These are phyloP conservation scores for Talaromyces trachyspermus DNA, from an alignment of 495 filamentous ascomycete genomes.

Conservation along the genomic window DNA sequence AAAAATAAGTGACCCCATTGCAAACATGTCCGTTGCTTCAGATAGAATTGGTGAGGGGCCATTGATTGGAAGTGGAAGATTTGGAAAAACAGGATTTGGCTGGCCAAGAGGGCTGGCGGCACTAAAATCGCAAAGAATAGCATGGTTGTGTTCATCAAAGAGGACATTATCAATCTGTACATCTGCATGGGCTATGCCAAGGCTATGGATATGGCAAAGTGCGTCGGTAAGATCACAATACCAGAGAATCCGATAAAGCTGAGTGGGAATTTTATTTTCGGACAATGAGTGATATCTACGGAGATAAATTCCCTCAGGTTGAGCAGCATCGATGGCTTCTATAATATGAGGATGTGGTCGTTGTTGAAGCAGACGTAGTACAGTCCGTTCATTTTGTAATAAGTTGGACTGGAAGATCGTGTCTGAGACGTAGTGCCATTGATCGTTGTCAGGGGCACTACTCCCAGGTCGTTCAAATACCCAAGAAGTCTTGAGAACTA, in stretches of 20 bases:
- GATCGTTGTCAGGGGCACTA: constrained; percentile 13
- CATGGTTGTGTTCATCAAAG: constrained; percentile 11
- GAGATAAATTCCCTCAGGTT: constrained; percentile 17
- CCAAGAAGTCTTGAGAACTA: constrained; percentile 18
- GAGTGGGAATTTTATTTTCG: constrained; percentile 7
- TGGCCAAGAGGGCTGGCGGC: constrained; percentile 16
- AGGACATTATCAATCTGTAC: constrained; percentile 16
- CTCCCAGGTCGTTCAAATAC: constrained; percentile 15
- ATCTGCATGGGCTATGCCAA: constrained; percentile 15
- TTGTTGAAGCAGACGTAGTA: constrained; percentile 17
- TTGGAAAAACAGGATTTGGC: constrained; percentile 13
- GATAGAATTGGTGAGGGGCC: constrained; percentile 15
- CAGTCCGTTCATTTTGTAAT: constrained; percentile 16
- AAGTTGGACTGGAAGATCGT: constrained; percentile 18
- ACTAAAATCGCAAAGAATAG: constrained; percentile 21
- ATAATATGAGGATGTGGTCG: constrained; percentile 21
- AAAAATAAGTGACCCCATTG: constrained; percentile 19
- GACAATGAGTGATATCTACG: constrained; percentile 14
- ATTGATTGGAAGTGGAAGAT: constrained; percentile 18
- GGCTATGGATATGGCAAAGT: constrained; percentile 13
- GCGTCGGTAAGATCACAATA: constrained; percentile 15
- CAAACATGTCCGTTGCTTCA: constrained; percentile 20
- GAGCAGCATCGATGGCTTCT: constrained; percentile 16
- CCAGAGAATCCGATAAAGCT: constrained; percentile 10
- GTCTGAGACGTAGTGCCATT: constrained; percentile 20